A percentile compares a stretch with the other conserved stretches of the same genome.
Conservation (phyloP, 1,284 basidiomycete genomes). For the Trametes pubescens region DNA sequence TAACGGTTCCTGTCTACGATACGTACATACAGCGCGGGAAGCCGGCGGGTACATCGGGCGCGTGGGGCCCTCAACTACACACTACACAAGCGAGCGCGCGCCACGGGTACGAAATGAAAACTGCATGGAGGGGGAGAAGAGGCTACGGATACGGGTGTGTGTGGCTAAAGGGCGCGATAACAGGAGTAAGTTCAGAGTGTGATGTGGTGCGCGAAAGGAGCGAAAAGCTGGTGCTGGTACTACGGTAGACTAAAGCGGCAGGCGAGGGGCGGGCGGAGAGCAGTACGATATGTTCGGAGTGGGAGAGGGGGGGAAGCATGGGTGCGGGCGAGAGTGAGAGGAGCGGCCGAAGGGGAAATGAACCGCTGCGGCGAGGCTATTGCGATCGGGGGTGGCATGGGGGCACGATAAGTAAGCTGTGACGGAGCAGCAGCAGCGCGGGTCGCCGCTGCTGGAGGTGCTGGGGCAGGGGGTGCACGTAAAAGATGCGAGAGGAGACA, state of each 20-base stretch:
- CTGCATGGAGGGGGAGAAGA: too few relatives aligned
- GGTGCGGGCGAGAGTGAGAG: constrained; percentile 3
- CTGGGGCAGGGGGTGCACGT: constrained; percentile 26
- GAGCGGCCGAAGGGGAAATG: constrained; percentile 10
- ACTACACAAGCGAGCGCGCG: not conserved
- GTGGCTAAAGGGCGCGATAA: constrained; percentile 1
- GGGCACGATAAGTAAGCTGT: not conserved
- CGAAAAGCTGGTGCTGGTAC: not conserved
- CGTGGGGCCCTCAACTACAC: constrained; percentile 1
- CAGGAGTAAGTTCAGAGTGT: not conserved
- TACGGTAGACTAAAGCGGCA: constrained; percentile 1
- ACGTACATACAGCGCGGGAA: constrained; percentile 31
- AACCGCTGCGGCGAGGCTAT: constrained; percentile 23
- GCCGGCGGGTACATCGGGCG: constrained; percentile 14
- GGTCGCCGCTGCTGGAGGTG: not conserved
- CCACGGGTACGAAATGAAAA: constrained; percentile 7
- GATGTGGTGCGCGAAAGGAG: not conserved
- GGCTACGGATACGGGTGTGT: too few relatives aligned
- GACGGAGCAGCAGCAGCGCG: not conserved
- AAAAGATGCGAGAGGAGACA: constrained; percentile 15
- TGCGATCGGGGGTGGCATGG: constrained; percentile 24
- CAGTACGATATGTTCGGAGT: constrained; percentile 21
- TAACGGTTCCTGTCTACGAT: constrained; percentile 30
- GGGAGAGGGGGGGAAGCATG: constrained; percentile 10
- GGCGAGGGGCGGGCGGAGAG: not conserved